Conservation (phyloP, 768 basidiomycete genomes). For the Kockovaella imperatae region DNA sequence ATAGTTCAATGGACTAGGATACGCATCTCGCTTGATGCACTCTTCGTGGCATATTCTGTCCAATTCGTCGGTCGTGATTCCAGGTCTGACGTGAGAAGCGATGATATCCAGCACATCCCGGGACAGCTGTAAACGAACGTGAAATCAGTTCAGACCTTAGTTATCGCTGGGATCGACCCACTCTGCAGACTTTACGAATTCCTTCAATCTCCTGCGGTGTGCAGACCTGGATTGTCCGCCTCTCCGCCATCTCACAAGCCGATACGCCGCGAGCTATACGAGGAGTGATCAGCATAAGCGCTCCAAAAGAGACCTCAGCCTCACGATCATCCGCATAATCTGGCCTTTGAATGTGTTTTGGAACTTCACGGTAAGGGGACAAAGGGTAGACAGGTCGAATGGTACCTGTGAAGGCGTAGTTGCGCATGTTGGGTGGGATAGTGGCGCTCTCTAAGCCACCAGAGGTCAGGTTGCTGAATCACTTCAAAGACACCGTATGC, state of each 20-base stretch:
- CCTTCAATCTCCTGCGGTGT: slow-evolving; percentile 70
- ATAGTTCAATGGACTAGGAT: slow-evolving; percentile 92
- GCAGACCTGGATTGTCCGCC: slow-evolving; percentile 56
- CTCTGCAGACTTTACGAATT: slow-evolving; percentile 78
- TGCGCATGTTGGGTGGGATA: slow-evolving; percentile 61
- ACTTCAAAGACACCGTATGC: not conserved
- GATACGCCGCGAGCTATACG: slow-evolving; percentile 50
- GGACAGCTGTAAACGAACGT: slow-evolving; percentile 65
- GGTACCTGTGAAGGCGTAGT: slow-evolving; percentile 67
- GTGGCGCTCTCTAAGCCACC: no score
- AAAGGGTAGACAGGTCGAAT: slow-evolving; percentile 83
- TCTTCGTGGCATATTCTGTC: slow-evolving; percentile 91
- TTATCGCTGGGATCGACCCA: slow-evolving; percentile 47
- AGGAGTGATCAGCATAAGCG: not conserved
- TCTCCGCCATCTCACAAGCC: slow-evolving; percentile 48
- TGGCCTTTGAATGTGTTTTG: slow-evolving; percentile 73
- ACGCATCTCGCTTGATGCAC: slow-evolving; percentile 77
- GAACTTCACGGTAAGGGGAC: slow-evolving; percentile 65
- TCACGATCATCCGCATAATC: slow-evolving; percentile 76
- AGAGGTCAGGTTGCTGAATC: slow-evolving; percentile 59
- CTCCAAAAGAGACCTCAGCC: slow-evolving; percentile 16
- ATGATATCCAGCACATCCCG: slow-evolving; percentile 90
- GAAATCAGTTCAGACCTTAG: no score
- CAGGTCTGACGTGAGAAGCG: slow-evolving; percentile 76
- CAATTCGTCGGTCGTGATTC: slow-evolving; percentile 89